phyloP scores from a whole-genome alignment of 768 basidiomycete species.

The Leccinellum rugosiceps region DNA sequence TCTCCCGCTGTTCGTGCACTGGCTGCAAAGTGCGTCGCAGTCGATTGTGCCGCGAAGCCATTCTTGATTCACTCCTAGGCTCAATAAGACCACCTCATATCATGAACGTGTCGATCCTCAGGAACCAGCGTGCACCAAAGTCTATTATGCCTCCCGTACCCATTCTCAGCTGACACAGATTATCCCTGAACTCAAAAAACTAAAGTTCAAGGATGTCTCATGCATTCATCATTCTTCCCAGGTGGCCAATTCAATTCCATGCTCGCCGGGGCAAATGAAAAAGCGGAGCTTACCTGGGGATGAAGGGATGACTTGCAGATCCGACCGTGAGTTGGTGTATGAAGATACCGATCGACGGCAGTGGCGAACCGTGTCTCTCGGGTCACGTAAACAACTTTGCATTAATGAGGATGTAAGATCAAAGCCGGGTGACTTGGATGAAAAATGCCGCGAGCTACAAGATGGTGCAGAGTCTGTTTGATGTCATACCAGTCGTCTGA shows the following conservation, averaged over 20 bases:
- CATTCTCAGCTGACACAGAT: slow-evolving; percentile 95
- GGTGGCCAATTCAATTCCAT: not conserved
- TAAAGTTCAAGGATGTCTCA: slow-evolving; percentile 47
- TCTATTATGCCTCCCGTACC: slow-evolving; percentile 93
- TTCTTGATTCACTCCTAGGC: slow-evolving; percentile 10
- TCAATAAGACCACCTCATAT: slow-evolving; percentile 8
- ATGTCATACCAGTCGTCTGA: slow-evolving; percentile 1
- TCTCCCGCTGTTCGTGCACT: slow-evolving; percentile 76
- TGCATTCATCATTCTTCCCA: slow-evolving; percentile 14
- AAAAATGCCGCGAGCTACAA: slow-evolving; percentile 80
- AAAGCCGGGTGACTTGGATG: slow-evolving; percentile 72
- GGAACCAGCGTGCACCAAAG: slow-evolving; percentile 70
- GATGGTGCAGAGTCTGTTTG: slow-evolving; percentile 43
- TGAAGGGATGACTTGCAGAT: slow-evolving; percentile 4
- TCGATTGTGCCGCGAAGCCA: not conserved
- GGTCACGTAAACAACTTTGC: slow-evolving; percentile 88
- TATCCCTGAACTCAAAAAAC: slow-evolving; percentile 75
- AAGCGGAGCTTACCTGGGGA: slow-evolving; percentile 24
- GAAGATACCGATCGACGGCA: slow-evolving; percentile 22
- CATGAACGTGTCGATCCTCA: slow-evolving; percentile 19
- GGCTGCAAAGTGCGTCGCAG: slow-evolving; percentile 63
- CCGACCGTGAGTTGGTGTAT: not conserved
- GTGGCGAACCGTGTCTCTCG: slow-evolving; percentile 77
- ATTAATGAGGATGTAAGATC: slow-evolving; percentile 78
- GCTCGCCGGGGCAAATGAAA: slow-evolving; percentile 7